Percentiles rank a stretch among this genome's conserved stretches.
Conservation (phyloP, 1,284 basidiomycete genomes). For the Cutaneotrichosporon dermatis region DNA sequence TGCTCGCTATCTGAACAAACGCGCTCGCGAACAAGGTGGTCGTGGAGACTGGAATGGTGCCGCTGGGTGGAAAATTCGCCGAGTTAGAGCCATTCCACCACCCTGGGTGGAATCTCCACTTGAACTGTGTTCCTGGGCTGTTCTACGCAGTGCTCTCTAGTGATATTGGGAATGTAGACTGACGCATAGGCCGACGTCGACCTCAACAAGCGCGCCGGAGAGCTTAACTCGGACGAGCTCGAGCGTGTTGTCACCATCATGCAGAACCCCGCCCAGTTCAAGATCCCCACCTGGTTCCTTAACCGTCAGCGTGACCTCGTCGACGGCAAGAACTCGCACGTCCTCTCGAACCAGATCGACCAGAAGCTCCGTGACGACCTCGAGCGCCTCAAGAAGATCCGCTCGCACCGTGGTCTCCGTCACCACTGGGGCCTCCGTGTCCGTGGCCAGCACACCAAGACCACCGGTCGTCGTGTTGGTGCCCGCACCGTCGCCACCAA, state of each 20-base stretch:
- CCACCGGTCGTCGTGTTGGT: slow-evolving; percentile 53
- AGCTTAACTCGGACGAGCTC: slow-evolving; percentile 94
- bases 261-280: slow-evolving; percentile 99
- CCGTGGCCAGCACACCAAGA: slow-evolving; percentile 98
- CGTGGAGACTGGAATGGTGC: too few relatives aligned
- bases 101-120: too few relatives aligned
- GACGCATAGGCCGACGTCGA: slow-evolving; percentile 75
- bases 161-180: too few relatives aligned
- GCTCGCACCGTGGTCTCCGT: slow-evolving; percentile 94
- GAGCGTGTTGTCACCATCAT: slow-evolving; percentile 99
- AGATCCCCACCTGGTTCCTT: slow-evolving; percentile 97
- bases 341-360: slow-evolving; percentile 95
- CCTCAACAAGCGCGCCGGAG: slow-evolving; percentile 93
- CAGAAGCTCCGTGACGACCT: slow-evolving; percentile 98
- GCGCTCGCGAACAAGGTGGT: too few relatives aligned
- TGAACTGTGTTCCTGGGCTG: too few relatives aligned
- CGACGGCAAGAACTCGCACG: slow-evolving; percentile 95
- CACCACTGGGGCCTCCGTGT: slow-evolving; percentile 96
- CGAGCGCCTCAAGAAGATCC: slow-evolving; percentile 99
- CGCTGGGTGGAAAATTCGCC: too few relatives aligned
- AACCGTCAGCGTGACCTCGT: slow-evolving; percentile 99
- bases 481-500: slow-evolving; percentile 24
- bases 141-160: too few relatives aligned
- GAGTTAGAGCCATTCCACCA: too few relatives aligned
- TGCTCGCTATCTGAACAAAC: too few relatives aligned